Evolutionary conservation across 2,329 filamentous ascomycete genomes (phyloP).

Genomic region (Aphanoascus verrucosus): DNA sequence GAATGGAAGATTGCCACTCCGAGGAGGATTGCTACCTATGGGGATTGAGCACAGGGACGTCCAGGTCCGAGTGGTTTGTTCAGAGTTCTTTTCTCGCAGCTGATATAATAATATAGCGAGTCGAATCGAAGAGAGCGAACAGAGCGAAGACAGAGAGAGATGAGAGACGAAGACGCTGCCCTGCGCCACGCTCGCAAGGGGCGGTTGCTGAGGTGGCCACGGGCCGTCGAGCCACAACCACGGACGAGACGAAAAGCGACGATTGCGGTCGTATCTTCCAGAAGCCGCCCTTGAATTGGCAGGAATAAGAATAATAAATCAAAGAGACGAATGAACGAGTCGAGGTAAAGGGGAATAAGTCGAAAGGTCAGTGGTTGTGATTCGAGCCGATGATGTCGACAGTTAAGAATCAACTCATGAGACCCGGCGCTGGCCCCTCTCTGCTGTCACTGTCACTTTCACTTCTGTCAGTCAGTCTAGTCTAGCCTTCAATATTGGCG

Average conservation of each 20-base stretch:
- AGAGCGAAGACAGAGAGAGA: neutral
- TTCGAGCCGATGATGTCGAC: no score
- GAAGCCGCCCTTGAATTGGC: neutral
- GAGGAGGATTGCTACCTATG: no score
- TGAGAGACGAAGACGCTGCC: neutral
- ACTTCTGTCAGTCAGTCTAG: no score
- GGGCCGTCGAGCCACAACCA: neutral
- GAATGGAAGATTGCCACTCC: neutral
- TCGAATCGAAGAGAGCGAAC: neutral
- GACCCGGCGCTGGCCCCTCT: no score
- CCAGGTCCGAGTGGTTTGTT: neutral
- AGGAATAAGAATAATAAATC: no score
- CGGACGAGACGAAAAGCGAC: neutral
- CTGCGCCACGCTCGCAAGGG: conserved; percentile 3
- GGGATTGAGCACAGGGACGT: neutral
- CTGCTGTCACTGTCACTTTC: no score
- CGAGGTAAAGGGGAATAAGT: neutral
- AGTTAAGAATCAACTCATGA: no score
- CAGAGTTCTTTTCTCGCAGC: neutral
- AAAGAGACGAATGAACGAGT: neutral
- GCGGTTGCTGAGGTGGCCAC: conserved; percentile 1
- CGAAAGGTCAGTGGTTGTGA: neutral
- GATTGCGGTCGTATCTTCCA: neutral
- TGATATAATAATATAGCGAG: neutral
- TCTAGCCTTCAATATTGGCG: no score